Percentiles rank a stretch among this genome's conserved stretches.
Evolutionary conservation across 345 rosid species (phyloP).

Genomic region (Nephelium lappaceum): DNA sequence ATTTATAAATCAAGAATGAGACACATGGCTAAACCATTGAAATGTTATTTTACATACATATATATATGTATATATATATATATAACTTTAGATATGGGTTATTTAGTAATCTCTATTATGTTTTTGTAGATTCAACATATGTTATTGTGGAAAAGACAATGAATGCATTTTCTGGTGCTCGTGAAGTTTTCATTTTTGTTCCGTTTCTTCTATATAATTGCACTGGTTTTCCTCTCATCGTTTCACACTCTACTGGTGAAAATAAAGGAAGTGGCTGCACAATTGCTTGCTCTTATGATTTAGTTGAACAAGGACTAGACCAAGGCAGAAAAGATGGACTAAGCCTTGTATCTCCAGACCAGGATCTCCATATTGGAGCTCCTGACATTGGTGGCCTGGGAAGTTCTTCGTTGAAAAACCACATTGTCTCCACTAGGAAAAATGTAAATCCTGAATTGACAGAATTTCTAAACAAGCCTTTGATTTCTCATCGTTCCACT

Average conservation of each 20-base stretch:
- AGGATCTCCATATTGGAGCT: constrained; percentile 37
- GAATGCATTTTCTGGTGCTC: constrained; percentile 89
- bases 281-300: constrained; percentile 77
- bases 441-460: constrained; percentile 28
- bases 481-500: constrained; percentile 35
- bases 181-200: constrained; percentile 75
- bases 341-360: constrained; percentile 57
- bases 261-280: constrained; percentile 48
- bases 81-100: too few relatives aligned
- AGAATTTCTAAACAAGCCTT: constrained; percentile 39
- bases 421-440: constrained; percentile 37
- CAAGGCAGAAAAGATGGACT: constrained; percentile 65
- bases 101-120: not conserved
- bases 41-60: too few relatives aligned
- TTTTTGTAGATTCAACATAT: constrained; percentile 59
- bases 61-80: too few relatives aligned
- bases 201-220: constrained; percentile 85
- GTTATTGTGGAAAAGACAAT: constrained; percentile 72
- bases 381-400: constrained; percentile 31
- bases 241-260: constrained; percentile 60
- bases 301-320: constrained; percentile 50
- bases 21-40: too few relatives aligned
- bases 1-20: too few relatives aligned
- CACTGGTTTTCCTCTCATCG: constrained; percentile 68
- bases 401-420: constrained; percentile 44